These are phyloP conservation scores for Trypanosoma avium DNA, from an alignment of 208 protist genomes.

Conservation along the genomic window DNA sequence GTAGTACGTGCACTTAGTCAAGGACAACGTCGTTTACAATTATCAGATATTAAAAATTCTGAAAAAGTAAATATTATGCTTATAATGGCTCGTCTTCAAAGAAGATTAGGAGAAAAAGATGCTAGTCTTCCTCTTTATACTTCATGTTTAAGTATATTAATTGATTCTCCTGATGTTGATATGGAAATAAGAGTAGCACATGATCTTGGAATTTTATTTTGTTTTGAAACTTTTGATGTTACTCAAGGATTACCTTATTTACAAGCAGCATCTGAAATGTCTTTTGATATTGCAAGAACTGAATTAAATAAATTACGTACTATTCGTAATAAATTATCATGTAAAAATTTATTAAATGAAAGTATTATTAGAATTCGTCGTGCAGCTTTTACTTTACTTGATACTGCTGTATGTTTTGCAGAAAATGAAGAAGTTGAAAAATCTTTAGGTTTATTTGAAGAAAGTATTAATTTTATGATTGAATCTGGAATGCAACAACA, in stretches of 20 bases:
- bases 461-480: conserved; percentile 44
- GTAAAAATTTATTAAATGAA: conserved; percentile 9
- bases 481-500: conserved; percentile 41
- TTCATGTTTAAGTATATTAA: conserved; percentile 49
- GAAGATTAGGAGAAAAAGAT: conserved; percentile 41
- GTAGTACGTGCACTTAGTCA: conserved; percentile 54
- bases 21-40: conserved; percentile 41
- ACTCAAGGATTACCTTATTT: conserved; percentile 59
- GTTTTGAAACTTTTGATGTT: conserved; percentile 39
- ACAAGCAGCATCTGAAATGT: conserved; percentile 52
- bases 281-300: conserved; percentile 56
- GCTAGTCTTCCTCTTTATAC: conserved; percentile 61
- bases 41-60: conserved; percentile 35
- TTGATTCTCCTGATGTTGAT: conserved; percentile 47
- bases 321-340: neutral
- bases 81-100: conserved; percentile 58
- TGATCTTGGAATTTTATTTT: conserved; percentile 68
- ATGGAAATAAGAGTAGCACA: conserved; percentile 52
- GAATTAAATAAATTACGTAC: conserved; percentile 5
- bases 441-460: conserved; percentile 64
- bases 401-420: conserved; percentile 56
- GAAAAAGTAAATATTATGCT: conserved; percentile 41
- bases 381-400: conserved; percentile 50
- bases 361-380: conserved; percentile 35
- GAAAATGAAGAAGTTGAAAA: conserved; percentile 42